These are phyloP conservation scores for Solanum chmielewskii DNA, from an alignment of 257 asterid species.

Conservation along the genomic window DNA sequence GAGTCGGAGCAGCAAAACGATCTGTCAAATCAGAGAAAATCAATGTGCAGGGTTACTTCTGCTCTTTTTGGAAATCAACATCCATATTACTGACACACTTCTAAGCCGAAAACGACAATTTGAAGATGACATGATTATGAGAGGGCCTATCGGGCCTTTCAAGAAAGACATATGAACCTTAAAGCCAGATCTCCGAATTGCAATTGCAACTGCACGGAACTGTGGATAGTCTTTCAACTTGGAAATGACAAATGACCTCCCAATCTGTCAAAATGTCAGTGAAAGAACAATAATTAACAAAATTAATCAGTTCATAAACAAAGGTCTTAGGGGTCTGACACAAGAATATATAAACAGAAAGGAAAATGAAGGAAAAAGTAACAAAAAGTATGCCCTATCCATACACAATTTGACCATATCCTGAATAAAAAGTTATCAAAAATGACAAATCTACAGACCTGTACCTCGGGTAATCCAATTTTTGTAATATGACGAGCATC, in stretches of 20 bases:
- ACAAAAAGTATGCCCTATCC: neutral
- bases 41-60: neutral
- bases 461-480: neutral
- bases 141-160: neutral
- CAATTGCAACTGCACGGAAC: constrained; percentile 87
- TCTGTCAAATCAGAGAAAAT: constrained; percentile 34
- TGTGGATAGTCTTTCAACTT: constrained; percentile 85
- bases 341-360: neutral
- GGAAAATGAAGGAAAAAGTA: neutral
- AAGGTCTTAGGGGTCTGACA: neutral
- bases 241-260: constrained; percentile 84
- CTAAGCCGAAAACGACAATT: neutral
- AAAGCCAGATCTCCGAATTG: constrained; percentile 76
- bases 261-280: constrained; percentile 41
- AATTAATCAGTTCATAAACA: neutral
- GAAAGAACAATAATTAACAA: neutral
- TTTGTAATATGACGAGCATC: neutral
- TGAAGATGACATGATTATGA: neutral
- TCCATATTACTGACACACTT: neutral
- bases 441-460: neutral
- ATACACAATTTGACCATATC: neutral
- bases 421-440: neutral
- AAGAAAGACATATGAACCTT: constrained; percentile 35
- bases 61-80: neutral
- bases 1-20: constrained; percentile 85